Evolutionary conservation across 2,329 filamentous ascomycete species (phyloP).

Genomic region (Fusarium sp.): DNA sequence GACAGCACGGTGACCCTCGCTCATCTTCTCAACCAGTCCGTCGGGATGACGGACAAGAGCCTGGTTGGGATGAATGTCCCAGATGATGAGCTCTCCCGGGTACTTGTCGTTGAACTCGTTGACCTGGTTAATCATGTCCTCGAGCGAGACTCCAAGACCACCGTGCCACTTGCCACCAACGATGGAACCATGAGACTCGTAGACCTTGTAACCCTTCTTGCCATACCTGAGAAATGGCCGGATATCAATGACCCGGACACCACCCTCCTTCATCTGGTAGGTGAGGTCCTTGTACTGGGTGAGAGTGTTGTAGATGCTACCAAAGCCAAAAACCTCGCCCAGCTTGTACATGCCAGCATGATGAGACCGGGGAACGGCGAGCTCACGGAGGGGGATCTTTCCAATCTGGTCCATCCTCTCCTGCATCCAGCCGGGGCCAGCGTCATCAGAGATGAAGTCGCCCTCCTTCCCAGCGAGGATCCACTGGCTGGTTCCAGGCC

Average conservation of each 20-base stretch:
- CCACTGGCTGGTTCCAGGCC: conserved; percentile 40
- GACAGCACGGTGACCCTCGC: not conserved
- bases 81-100: conserved; percentile 49
- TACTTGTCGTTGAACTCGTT: conserved; percentile 43
- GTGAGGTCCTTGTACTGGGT: conserved; percentile 35
- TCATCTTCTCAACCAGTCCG: not conserved
- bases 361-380: conserved; percentile 47
- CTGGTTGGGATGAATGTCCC: conserved; percentile 40
- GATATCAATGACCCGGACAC: conserved; percentile 46
- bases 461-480: conserved; percentile 46
- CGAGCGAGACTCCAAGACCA: conserved; percentile 36
- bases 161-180: conserved; percentile 36
- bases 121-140: conserved; percentile 43
- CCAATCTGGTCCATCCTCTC: conserved; percentile 39
- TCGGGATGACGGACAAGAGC: not conserved
- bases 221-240: conserved; percentile 25
- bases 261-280: conserved; percentile 43
- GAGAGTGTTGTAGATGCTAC: conserved; percentile 30
- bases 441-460: conserved; percentile 43
- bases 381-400: conserved; percentile 42
- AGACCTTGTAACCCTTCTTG: conserved; percentile 2
- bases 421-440: conserved; percentile 46
- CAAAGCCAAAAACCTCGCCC: not conserved
- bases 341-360: conserved; percentile 43
- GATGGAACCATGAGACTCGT: conserved; percentile 34